These are phyloP conservation scores for Oropetium thomaeum DNA, from an alignment of 176 grass and related monocot genomes.

Conservation along the genomic window DNA sequence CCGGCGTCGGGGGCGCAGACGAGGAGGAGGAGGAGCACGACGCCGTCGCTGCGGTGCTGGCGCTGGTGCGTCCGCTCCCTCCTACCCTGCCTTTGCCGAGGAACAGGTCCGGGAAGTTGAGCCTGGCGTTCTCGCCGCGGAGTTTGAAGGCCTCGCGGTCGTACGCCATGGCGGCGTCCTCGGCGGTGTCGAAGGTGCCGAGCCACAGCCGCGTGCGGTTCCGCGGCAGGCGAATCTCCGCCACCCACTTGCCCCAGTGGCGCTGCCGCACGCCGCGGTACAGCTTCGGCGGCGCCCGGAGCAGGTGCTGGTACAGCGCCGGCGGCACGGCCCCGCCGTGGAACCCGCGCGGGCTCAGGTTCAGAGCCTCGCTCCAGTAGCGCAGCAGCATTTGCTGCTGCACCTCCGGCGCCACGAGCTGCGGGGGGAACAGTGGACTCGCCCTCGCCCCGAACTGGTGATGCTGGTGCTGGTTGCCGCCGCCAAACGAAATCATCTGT, in stretches of 20 bases:
- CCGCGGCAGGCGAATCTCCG: slow-evolving; percentile 90
- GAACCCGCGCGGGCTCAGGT: slow-evolving; percentile 62
- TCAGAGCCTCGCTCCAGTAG: slow-evolving; percentile 73
- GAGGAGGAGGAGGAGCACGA: slow-evolving; percentile 52
- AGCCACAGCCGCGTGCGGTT: slow-evolving; percentile 93
- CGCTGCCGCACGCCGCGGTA: slow-evolving; percentile 94
- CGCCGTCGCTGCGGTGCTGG: slow-evolving; percentile 25
- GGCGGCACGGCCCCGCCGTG: slow-evolving; percentile 43
- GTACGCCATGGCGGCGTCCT: slow-evolving; percentile 97
- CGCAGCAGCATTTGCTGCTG: slow-evolving; percentile 50
- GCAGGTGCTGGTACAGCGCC: slow-evolving; percentile 46
- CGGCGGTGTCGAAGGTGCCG: slow-evolving; percentile 95
- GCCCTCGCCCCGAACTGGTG: background rate
- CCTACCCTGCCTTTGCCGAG: slow-evolving; percentile 54
- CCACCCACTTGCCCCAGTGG: slow-evolving; percentile 99
- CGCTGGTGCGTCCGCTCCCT: slow-evolving; percentile 46
- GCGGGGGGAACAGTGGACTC: slow-evolving; percentile 40
- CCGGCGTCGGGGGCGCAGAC: slow-evolving; percentile 40
- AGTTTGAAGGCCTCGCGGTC: slow-evolving; percentile 92
- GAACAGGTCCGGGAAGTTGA: slow-evolving; percentile 95
- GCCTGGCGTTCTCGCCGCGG: slow-evolving; percentile 76
- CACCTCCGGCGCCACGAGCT: slow-evolving; percentile 42
- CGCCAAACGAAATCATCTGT: slow-evolving; percentile 72
- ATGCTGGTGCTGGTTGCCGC: slow-evolving; percentile 9
- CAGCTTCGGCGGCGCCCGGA: slow-evolving; percentile 60